Evolutionary conservation across 2,329 filamentous ascomycete species (phyloP).

Genomic region (Fusarium longipes): DNA sequence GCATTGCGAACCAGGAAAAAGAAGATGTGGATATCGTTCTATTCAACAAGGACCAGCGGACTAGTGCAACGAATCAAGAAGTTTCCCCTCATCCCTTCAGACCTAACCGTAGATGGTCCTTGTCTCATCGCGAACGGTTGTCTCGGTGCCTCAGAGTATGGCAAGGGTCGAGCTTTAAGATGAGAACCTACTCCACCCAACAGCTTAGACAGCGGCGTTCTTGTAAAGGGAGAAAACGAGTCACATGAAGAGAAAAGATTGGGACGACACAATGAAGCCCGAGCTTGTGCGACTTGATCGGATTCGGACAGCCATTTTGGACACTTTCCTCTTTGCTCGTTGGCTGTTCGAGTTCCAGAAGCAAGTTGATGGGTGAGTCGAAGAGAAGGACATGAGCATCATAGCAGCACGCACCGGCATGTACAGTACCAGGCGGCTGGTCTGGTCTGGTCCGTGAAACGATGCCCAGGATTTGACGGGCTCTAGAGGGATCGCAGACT

Average conservation of each 20-base stretch:
- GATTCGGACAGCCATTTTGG: background rate
- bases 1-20: background rate
- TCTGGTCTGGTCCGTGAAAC: background rate
- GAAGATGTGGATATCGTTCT: background rate
- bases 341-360: background rate
- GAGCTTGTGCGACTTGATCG: background rate
- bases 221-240: slow-evolving; percentile 22
- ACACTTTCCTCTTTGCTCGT: background rate
- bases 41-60: background rate
- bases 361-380: background rate
- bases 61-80: background rate
- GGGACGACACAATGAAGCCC: slow-evolving; percentile 3
- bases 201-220: slow-evolving; percentile 16
- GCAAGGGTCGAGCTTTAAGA: slow-evolving; percentile 19
- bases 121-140: slow-evolving; percentile 1
- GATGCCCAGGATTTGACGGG: slow-evolving; percentile 23
- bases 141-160: slow-evolving; percentile 23
- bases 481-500: slow-evolving; percentile 17
- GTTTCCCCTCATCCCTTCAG: background rate
- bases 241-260: slow-evolving; percentile 38
- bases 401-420: background rate
- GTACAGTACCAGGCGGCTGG: background rate
- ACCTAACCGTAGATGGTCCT: background rate
- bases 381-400: background rate
- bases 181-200: background rate